phyloP scores from a whole-genome alignment of 805 yeast species.

The Metschnikowia reukaufii region DNA sequence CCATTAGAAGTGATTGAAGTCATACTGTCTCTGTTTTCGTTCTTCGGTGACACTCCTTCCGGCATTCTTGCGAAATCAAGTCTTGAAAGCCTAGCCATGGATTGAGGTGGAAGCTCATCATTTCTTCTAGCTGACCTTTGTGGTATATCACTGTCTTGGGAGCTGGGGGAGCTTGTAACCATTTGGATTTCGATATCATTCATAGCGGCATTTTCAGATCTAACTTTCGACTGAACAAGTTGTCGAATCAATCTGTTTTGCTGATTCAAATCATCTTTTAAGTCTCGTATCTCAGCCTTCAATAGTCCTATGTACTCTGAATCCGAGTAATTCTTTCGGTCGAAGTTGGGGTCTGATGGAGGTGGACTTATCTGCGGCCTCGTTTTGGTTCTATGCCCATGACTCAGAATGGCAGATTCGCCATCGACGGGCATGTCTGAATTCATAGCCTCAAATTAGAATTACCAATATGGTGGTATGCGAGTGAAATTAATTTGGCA shows the following conservation, averaged over 20 bases:
- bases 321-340: constrained; percentile 29
- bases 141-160: constrained; percentile 20
- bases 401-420: neutral
- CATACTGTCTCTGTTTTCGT: constrained; percentile 10
- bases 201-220: neutral
- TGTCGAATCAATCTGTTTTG: neutral
- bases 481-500: neutral
- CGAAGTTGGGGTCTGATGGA: constrained; percentile 40
- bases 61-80: neutral
- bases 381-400: neutral
- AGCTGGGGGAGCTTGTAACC: neutral
- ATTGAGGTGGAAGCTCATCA: neutral
- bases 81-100: neutral
- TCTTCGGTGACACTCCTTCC: neutral
- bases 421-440: neutral
- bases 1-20: constrained; percentile 16
- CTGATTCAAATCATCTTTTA: neutral
- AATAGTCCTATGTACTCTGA: constrained; percentile 36
- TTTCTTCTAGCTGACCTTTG: constrained; percentile 29
- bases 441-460: constrained; percentile 4
- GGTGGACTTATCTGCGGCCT: constrained; percentile 3
- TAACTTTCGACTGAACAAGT: neutral
- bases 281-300: neutral
- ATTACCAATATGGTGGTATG: neutral
- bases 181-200: neutral